A percentile compares a stretch with the other conserved stretches of the same genome.
These are phyloP conservation scores for Stephania cephalantha DNA, from an alignment of 164 flowering plant genomes.

Conservation along the genomic window DNA sequence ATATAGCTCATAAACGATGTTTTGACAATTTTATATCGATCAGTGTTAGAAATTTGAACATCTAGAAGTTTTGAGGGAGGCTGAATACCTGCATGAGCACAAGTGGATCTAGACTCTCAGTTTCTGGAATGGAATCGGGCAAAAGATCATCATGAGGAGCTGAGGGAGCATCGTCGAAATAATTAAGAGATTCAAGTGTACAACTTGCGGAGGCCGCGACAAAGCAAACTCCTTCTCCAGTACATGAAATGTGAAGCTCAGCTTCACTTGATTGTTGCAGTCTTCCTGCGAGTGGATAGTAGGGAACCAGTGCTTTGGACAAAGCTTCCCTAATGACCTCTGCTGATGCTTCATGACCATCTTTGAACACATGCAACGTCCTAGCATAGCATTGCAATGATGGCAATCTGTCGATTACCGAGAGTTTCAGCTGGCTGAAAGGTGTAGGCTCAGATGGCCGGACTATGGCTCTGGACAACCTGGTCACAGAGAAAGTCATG, in stretches of 20 bases:
- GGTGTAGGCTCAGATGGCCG: slow-evolving; percentile 41
- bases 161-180: slow-evolving; percentile 30
- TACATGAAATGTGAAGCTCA: slow-evolving; percentile 36
- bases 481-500: slow-evolving; percentile 37
- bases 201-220: slow-evolving; percentile 48
- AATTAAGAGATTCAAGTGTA: slow-evolving; percentile 30
- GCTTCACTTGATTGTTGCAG: slow-evolving; percentile 23
- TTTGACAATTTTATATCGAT: too few species aligned
- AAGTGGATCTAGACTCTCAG: slow-evolving; percentile 30
- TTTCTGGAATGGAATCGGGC: slow-evolving; percentile 29
- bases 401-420: slow-evolving; percentile 40
- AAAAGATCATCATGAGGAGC: slow-evolving; percentile 39
- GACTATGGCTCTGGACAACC: slow-evolving; percentile 24
- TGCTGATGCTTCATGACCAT: slow-evolving; percentile 32
- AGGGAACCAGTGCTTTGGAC: slow-evolving; percentile 54
- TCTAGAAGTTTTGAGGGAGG: too few species aligned
- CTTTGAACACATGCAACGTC: slow-evolving; percentile 44
- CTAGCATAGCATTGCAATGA: slow-evolving; percentile 39
- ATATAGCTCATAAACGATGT: background rate
- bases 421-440: slow-evolving; percentile 28
- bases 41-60: too few species aligned
- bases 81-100: slow-evolving; percentile 51
- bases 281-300: slow-evolving; percentile 67
- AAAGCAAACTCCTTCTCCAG: slow-evolving; percentile 52
- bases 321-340: slow-evolving; percentile 38